Percentiles rank a stretch among this genome's conserved stretches.
Conservation (phyloP, 1,139 yeast species). For the Suzukiozyma palmioleophila region DNA sequence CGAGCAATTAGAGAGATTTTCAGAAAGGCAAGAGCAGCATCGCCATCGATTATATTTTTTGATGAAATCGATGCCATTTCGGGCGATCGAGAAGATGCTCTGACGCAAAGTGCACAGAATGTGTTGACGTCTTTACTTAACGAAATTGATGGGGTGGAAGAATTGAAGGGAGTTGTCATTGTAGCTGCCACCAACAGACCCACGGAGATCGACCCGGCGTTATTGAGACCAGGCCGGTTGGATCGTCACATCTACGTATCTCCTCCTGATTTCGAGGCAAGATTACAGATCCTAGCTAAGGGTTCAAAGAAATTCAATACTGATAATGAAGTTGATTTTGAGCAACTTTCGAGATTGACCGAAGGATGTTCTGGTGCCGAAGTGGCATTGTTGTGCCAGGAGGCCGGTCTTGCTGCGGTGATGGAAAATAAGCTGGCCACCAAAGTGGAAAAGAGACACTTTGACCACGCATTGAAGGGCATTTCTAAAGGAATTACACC, state of each 20-base stretch:
- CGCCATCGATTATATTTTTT: constrained; percentile 88
- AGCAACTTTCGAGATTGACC: constrained; percentile 53
- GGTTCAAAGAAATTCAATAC: constrained; percentile 52
- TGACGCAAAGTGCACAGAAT: constrained; percentile 73
- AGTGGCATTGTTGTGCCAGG: constrained; percentile 85
- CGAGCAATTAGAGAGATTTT: constrained; percentile 84
- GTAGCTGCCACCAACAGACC: constrained; percentile 97
- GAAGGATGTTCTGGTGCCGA: constrained; percentile 98
- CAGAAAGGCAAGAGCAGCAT: constrained; percentile 86
- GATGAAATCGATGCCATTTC: constrained; percentile 95
- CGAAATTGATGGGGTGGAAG: constrained; percentile 96
- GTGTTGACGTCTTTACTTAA: constrained; percentile 85
- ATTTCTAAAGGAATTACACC: constrained; percentile 75
- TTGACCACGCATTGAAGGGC: constrained; percentile 62
- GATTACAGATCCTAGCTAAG: constrained; percentile 70
- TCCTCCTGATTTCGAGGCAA: constrained; percentile 82
- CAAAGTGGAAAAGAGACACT: constrained; percentile 58
- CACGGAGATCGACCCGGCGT: constrained; percentile 84
- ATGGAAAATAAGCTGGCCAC: constrained; percentile 64
- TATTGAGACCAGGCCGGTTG: constrained; percentile 88
- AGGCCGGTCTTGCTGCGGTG: constrained; percentile 89
- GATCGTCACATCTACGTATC: constrained; percentile 89
- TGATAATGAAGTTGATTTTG: constrained; percentile 36
- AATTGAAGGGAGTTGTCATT: constrained; percentile 84
- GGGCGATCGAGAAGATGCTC: constrained; percentile 59